Evolutionary conservation across 2,329 filamentous ascomycete genomes (phyloP).

Genomic region (Plenodomus biglobosus): DNA sequence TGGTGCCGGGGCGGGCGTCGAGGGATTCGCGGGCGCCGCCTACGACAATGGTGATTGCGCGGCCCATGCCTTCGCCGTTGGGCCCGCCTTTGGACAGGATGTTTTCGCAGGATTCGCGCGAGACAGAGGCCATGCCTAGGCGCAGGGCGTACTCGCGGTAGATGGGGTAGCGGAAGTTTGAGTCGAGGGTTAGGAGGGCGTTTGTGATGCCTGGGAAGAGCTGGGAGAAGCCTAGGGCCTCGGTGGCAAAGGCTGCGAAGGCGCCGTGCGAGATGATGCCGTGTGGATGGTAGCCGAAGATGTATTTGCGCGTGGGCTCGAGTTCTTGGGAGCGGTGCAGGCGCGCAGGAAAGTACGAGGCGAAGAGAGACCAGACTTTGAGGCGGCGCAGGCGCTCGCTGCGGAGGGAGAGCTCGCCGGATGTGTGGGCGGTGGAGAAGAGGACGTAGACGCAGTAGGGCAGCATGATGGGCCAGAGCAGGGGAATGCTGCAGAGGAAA

Average conservation of each 20-base stretch:
- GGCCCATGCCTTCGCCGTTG: conserved; percentile 81
- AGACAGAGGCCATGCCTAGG: conserved; percentile 85
- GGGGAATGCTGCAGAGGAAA: conserved; percentile 83
- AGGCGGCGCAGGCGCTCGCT: conserved; percentile 72
- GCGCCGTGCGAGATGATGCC: conserved; percentile 98
- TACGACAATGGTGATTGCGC: conserved; percentile 94
- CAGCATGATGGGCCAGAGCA: conserved; percentile 79
- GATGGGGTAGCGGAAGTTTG: conserved; percentile 90
- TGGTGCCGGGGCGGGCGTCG: conserved; percentile 75
- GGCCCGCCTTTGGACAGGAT: conserved; percentile 76
- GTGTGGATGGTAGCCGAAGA: conserved; percentile 96
- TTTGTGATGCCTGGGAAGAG: conserved; percentile 96
- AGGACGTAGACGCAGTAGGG: conserved; percentile 84
- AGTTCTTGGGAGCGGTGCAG: conserved; percentile 84
- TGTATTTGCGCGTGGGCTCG: conserved; percentile 82
- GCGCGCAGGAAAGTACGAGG: conserved; percentile 85
- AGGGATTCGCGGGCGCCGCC: conserved; percentile 91
- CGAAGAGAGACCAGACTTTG: conserved; percentile 84
- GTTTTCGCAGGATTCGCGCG: conserved; percentile 88
- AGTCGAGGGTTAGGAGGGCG: conserved; percentile 88
- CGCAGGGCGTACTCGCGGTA: conserved; percentile 93
- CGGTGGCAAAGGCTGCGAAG: conserved; percentile 86
- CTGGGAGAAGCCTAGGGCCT: conserved; percentile 80
- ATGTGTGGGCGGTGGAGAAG: conserved; percentile 73
- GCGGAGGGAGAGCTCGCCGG: conserved; percentile 73